Evolutionary conservation across 2,329 filamentous ascomycete genomes (phyloP), one percentile per base, ranked within the genome.

Genomic region (Didymella sp.): DNA sequence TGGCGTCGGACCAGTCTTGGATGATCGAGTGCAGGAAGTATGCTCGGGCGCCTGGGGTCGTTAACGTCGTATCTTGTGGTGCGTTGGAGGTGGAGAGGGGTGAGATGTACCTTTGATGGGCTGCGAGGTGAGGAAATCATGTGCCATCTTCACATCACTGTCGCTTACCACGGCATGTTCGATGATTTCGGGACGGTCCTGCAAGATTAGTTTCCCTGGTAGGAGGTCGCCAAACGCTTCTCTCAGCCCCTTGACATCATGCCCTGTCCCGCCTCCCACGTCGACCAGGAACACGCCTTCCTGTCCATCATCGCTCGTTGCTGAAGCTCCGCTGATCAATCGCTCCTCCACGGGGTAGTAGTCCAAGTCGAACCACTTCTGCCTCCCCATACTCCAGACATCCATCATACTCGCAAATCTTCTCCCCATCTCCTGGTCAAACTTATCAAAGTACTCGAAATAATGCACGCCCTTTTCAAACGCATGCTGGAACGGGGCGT

Each of bases 111-210:
- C 75, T 66, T 76, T 73, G 0, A 78, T 60, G 68, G 68, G 66
- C 42, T 71, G 67, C 31, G 67, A 59, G 3, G 62, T 67, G 41
- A 70, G 25, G 42, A 71, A 78, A 48, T 79, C 75, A 33, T 79
- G 74, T 1, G 63, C 48, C 67, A 74, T 73, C 2, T 22, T 50
- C 41, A 74, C 67, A 6, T 74, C 65, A 0, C 65, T 51, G 8
- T 62, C 46, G 17, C 76, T 44, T 0, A 65, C 30, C 6, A 62
- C 49, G 11, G 74, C 69, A 6, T 67, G 35, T 30, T 57, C 41
- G 6, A 72, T 51, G 2, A 71, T 63, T 51, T 68, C 64, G 1
- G 64, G 64, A 0, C 63, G 45, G 11, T 70, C 70, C 40, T 72
- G 67, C 6, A 71, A 42, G 3, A 72, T 51, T 12, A 71, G 48